Evolutionary conservation across 2,329 filamentous ascomycete genomes (phyloP).

Genomic region (Pseudopithomyces chartarum): DNA sequence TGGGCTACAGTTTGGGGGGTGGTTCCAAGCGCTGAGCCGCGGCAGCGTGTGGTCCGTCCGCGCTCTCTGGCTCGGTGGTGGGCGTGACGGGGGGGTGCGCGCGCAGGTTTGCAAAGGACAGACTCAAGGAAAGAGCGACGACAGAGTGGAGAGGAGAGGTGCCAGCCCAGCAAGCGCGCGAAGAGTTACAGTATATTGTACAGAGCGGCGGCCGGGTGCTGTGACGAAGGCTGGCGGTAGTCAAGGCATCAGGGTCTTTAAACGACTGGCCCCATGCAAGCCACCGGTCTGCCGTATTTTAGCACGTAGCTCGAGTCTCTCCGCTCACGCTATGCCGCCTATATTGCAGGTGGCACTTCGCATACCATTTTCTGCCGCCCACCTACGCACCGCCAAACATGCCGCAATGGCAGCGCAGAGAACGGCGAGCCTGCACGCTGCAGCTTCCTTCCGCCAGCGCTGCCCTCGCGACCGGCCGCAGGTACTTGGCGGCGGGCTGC

Average conservation of each 20-base stretch:
- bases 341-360: slow-evolving; percentile 5
- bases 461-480: background rate
- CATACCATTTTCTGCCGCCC: background rate
- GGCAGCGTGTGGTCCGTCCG: slow-evolving; percentile 12
- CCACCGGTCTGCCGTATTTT: slow-evolving; percentile 9
- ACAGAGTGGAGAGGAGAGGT: background rate
- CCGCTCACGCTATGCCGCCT: slow-evolving; percentile 8
- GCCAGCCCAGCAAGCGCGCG: slow-evolving; percentile 6
- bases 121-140: slow-evolving; percentile 9
- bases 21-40: slow-evolving; percentile 10
- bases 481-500: background rate
- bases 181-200: slow-evolving; percentile 9
- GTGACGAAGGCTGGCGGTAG: slow-evolving; percentile 6
- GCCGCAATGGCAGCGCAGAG: background rate
- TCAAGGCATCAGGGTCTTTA: slow-evolving; percentile 12
- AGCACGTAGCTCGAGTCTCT: slow-evolving; percentile 15
- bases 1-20: slow-evolving; percentile 6
- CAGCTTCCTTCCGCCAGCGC: background rate
- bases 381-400: background rate
- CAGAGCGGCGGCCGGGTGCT: slow-evolving; percentile 10
- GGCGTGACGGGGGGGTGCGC: background rate
- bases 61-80: background rate
- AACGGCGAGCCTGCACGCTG: background rate
- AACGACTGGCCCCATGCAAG: slow-evolving; percentile 16
- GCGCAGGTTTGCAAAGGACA: slow-evolving; percentile 9